Evolutionary conservation across 495 filamentous ascomycete species (phyloP).

Genomic region (Hypoxylon trugodes): DNA sequence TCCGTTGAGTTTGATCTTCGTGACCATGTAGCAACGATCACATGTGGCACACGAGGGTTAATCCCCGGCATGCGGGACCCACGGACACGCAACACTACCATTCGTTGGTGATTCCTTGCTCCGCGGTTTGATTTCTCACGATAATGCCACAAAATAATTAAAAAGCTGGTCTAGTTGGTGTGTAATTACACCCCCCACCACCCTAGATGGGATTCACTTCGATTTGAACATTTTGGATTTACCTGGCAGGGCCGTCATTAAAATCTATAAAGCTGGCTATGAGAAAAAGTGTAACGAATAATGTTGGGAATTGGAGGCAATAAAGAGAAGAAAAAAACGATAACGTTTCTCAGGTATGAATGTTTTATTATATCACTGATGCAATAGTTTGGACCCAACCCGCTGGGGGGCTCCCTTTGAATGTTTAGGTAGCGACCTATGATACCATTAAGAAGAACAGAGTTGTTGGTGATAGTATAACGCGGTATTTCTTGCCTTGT

Average conservation of each 20-base stretch:
- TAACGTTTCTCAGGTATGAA: slow-evolving; percentile 20
- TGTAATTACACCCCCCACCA: neutral
- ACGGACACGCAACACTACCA: slow-evolving; percentile 52
- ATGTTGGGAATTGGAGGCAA: slow-evolving; percentile 20
- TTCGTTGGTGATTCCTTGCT: slow-evolving; percentile 51
- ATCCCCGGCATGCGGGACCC: slow-evolving; percentile 54
- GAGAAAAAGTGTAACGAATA: slow-evolving; percentile 27
- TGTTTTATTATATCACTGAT: neutral
- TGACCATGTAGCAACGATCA: slow-evolving; percentile 54
- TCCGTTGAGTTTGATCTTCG: slow-evolving; percentile 63
- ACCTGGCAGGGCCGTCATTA: slow-evolving; percentile 32
- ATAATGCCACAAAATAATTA: neutral
- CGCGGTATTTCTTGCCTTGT: too few relatives aligned
- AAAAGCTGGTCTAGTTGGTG: slow-evolving; percentile 8
- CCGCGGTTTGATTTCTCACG: neutral
- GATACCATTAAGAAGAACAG: slow-evolving; percentile 22
- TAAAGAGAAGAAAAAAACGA: slow-evolving; percentile 24
- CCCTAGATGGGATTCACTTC: slow-evolving; percentile 34
- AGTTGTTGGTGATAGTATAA: neutral
- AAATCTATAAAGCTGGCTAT: slow-evolving; percentile 11
- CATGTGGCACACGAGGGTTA: slow-evolving; percentile 61
- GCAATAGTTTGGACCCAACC: neutral
- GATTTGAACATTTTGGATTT: slow-evolving; percentile 21
- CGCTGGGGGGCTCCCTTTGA: neutral
- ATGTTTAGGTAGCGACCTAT: neutral